Evolutionary conservation across 192 early-diverging fungal genomes (phyloP).

Genomic region (Mortierella claussenii): DNA sequence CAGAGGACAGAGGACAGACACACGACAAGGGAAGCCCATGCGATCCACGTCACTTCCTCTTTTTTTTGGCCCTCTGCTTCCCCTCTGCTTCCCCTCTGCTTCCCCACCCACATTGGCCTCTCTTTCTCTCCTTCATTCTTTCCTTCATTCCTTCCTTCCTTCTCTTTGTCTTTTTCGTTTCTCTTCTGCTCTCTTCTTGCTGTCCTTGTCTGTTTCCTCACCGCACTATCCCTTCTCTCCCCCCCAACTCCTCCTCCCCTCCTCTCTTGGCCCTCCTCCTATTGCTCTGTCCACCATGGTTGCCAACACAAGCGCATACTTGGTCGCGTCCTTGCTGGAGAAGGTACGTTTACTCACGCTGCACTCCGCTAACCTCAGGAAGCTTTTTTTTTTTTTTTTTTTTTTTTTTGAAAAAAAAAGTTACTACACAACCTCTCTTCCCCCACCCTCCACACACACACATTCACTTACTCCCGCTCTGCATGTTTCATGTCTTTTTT

Average conservation of each 20-base stretch:
- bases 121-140: neutral
- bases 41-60: neutral
- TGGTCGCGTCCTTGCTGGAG: slow-evolving; percentile 75
- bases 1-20: too few relatives aligned
- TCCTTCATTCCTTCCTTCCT: neutral
- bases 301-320: slow-evolving; percentile 65
- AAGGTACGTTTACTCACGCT: too few relatives aligned
- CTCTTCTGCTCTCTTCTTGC: too few relatives aligned
- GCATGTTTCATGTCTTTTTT: neutral
- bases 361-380: too few relatives aligned
- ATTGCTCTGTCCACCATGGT: slow-evolving; percentile 28
- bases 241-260: too few relatives aligned
- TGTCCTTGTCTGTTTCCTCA: too few relatives aligned
- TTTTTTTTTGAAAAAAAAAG: neutral
- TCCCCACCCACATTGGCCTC: neutral
- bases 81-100: too few relatives aligned
- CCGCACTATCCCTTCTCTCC: too few relatives aligned
- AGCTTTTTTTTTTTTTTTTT: neutral
- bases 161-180: too few relatives aligned
- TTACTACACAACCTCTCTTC: neutral
- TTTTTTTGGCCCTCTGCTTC: neutral
- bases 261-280: neutral
- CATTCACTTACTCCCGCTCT: neutral
- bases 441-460: slow-evolving; percentile 1
- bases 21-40: too few relatives aligned